A percentile compares a stretch with the other conserved stretches of the same genome.
Evolutionary conservation across 768 basidiomycete species (phyloP).

Genomic region (Tephrocybe rancida): DNA sequence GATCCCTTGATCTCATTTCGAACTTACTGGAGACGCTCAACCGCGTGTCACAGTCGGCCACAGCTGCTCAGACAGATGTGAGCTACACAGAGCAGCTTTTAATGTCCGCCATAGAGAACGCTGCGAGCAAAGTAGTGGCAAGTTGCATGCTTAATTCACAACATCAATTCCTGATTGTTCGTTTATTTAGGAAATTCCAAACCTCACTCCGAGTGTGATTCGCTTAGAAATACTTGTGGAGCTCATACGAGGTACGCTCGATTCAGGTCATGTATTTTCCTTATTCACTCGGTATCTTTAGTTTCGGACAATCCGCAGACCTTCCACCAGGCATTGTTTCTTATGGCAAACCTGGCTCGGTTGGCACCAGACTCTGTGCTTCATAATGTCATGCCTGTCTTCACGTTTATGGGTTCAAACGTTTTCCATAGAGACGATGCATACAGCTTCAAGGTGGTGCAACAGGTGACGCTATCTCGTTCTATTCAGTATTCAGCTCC

Average conservation of each 20-base stretch:
- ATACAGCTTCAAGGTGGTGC: constrained; percentile 93
- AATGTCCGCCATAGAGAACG: constrained; percentile 78
- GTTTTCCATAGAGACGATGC: constrained; percentile 96
- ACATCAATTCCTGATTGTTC: background rate
- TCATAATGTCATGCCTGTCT: constrained; percentile 96
- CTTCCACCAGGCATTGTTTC: constrained; percentile 87
- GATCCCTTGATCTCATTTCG: constrained; percentile 71
- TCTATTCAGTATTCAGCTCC: background rate
- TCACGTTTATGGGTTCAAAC: constrained; percentile 99
- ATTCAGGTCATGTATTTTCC: background rate
- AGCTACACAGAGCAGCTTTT: constrained; percentile 83
- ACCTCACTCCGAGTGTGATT: constrained; percentile 57
- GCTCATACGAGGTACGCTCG: constrained; percentile 69
- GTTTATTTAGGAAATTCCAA: constrained; percentile 48
- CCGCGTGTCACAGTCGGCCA: constrained; percentile 59
- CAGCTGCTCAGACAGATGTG: constrained; percentile 61
- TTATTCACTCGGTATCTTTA: constrained; percentile 28
- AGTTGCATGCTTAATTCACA: constrained; percentile 15
- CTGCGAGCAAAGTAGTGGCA: constrained; percentile 59
- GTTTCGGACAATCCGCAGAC: constrained; percentile 93
- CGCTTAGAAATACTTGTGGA: constrained; percentile 88
- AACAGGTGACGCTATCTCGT: constrained; percentile 57
- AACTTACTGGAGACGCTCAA: constrained; percentile 73
- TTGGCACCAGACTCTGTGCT: constrained; percentile 90
- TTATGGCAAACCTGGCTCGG: constrained; percentile 83